Conservation (phyloP, 2,329 filamentous ascomycete species). For the Colletotrichum magnum region DNA sequence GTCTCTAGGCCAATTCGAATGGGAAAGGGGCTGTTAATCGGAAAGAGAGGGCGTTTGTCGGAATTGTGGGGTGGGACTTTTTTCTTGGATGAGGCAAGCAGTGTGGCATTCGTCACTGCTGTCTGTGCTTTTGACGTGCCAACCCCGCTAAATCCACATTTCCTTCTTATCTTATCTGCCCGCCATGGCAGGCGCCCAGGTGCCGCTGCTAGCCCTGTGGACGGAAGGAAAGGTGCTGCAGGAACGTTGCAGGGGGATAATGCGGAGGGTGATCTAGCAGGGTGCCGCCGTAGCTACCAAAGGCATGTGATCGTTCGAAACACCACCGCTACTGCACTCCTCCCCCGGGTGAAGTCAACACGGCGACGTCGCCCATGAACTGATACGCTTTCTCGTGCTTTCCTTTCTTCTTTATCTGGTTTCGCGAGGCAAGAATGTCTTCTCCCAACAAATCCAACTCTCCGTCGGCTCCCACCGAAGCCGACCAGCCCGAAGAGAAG, state of each 20-base stretch:
- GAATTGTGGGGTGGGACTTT: slow-evolving; percentile 34
- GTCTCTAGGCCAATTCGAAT: slow-evolving; percentile 12
- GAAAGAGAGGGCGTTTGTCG: slow-evolving; percentile 22
- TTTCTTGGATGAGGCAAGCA: slow-evolving; percentile 25
- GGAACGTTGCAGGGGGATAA: slow-evolving; percentile 37
- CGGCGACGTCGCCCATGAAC: neutral
- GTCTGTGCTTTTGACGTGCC: slow-evolving; percentile 17
- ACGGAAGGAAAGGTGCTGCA: slow-evolving; percentile 38
- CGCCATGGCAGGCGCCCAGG: slow-evolving; percentile 3
- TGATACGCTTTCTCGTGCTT: neutral
- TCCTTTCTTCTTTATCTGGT: neutral
- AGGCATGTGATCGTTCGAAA: slow-evolving; percentile 38
- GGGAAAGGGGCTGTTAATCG: slow-evolving; percentile 7
- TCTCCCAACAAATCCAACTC: slow-evolving; percentile 41
- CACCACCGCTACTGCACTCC: slow-evolving; percentile 8
- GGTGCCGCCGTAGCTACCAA: slow-evolving; percentile 12
- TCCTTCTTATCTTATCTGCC: slow-evolving; percentile 33
- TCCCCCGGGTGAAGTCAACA: neutral
- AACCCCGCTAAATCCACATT: slow-evolving; percentile 39
- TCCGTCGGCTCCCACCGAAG: slow-evolving; percentile 31
- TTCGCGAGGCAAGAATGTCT: slow-evolving; percentile 29
- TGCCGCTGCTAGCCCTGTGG: slow-evolving; percentile 33
- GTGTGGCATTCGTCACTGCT: slow-evolving; percentile 8
- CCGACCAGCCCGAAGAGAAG: slow-evolving; percentile 58
- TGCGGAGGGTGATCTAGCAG: slow-evolving; percentile 20